phyloP scores from a whole-genome alignment of 2,329 filamentous ascomycete species.

The Escovopsis sp. region DNA sequence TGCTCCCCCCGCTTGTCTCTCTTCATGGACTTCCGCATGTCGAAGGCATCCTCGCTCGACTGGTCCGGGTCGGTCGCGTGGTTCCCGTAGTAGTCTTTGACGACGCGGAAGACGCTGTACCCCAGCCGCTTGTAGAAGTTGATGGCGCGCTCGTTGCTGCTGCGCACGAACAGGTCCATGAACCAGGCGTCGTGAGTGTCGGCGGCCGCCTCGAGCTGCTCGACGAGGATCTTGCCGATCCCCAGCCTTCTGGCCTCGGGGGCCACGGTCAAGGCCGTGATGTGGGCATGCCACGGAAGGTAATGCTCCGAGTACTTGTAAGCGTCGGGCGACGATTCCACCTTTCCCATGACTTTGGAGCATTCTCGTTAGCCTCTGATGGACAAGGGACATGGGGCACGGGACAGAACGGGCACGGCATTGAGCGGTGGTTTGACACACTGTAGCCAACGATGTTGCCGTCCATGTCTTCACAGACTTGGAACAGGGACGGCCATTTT shows the following conservation, averaged over 20 bases:
- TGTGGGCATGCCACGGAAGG: conserved; percentile 98
- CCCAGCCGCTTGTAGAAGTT: conserved; percentile 82
- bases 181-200: conserved; percentile 84
- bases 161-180: conserved; percentile 84
- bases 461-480: conserved; percentile 71
- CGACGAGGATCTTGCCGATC: conserved; percentile 69
- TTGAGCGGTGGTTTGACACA: conserved; percentile 28
- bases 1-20: conserved; percentile 65
- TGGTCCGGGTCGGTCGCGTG: conserved; percentile 51
- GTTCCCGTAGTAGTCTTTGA: conserved; percentile 87
- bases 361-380: background rate
- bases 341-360: conserved; percentile 77
- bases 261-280: conserved; percentile 86
- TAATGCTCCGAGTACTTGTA: conserved; percentile 71
- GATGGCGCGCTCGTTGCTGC: conserved; percentile 77
- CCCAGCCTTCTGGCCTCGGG: conserved; percentile 75
- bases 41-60: conserved; percentile 72
- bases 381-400: background rate
- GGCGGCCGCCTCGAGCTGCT: conserved; percentile 67
- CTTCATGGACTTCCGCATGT: conserved; percentile 88
- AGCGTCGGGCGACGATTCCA: conserved; percentile 70
- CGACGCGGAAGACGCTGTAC: conserved; percentile 78
- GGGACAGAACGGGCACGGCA: background rate
- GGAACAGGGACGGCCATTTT: conserved; percentile 90
- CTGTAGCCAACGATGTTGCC: conserved; percentile 94